Evolutionary conservation across 2,329 filamentous ascomycete species (phyloP).

Genomic region (Trichoderma sp.): DNA sequence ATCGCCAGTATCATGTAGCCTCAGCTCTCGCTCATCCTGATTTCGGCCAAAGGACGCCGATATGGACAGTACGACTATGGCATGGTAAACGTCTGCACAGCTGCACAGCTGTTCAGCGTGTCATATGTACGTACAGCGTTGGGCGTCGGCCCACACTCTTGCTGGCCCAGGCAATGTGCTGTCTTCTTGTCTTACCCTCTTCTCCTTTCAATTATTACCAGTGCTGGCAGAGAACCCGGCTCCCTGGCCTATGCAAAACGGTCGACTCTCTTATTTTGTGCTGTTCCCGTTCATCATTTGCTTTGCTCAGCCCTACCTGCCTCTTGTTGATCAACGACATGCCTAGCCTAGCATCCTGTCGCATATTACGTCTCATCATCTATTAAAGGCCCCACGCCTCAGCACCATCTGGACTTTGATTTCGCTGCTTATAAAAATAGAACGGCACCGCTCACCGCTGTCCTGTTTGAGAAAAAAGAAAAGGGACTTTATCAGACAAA

Average conservation of each 20-base stretch:
- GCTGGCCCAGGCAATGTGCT: conserved; percentile 10
- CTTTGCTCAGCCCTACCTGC: conserved; percentile 18
- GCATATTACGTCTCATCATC: conserved; percentile 29
- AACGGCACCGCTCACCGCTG: background rate
- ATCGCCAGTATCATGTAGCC: background rate
- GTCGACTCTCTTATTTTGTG: background rate
- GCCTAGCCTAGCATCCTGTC: conserved; percentile 27
- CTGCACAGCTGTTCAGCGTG: conserved; percentile 18
- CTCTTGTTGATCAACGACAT: conserved; percentile 23
- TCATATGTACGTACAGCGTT: conserved; percentile 16
- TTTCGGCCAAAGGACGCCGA: background rate
- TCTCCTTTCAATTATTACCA: conserved; percentile 8
- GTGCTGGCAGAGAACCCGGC: background rate
- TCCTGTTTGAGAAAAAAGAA: background rate
- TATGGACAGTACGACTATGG: background rate
- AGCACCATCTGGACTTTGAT: background rate
- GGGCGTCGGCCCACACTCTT: conserved; percentile 15
- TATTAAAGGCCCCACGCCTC: conserved; percentile 27
- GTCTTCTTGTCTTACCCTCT: conserved; percentile 21
- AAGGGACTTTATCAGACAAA: background rate
- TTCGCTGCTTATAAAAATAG: conserved; percentile 8
- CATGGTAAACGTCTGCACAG: conserved; percentile 16
- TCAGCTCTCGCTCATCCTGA: background rate
- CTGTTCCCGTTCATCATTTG: conserved; percentile 5
- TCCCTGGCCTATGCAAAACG: conserved; percentile 4